Conservation (phyloP, 2,329 filamentous ascomycete genomes). For the Alternaria gaisen region DNA sequence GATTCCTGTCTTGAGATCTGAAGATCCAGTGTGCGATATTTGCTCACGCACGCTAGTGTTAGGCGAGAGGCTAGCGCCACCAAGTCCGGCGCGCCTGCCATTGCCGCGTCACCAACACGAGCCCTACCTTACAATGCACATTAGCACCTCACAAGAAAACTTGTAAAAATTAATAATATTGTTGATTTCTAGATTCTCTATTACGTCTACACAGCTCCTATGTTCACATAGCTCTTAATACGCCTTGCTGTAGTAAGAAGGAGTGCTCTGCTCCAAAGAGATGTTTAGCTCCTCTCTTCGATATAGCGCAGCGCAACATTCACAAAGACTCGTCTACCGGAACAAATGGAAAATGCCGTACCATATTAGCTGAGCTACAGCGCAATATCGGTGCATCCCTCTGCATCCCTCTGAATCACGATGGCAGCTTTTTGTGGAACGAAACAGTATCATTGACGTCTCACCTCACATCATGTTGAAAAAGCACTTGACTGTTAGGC, state of each 20-base stretch:
- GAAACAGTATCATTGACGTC: neutral
- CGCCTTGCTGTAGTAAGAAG: no score
- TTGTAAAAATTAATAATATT: no score
- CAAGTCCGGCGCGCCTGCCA: neutral
- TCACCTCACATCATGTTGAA: neutral
- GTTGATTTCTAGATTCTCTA: no score
- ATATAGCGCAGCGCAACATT: neutral
- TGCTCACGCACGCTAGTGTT: constrained; percentile 2
- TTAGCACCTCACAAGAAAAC: no score
- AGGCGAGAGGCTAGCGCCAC: constrained; percentile 12
- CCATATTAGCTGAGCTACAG: neutral
- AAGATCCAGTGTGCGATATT: no score
- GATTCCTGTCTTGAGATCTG: constrained; percentile 30
- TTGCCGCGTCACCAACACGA: no score
- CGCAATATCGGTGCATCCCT: neutral
- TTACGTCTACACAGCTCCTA: no score
- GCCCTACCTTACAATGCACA: no score
- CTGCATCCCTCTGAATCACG: neutral
- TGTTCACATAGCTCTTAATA: no score
- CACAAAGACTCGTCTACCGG: neutral
- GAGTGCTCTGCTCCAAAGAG: no score
- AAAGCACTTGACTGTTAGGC: neutral
- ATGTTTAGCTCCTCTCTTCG: no score
- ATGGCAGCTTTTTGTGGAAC: neutral
- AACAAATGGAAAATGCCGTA: neutral